Evolutionary conservation across 805 yeast genomes (phyloP).

Genomic region (Kodamaea lidongshanica): DNA sequence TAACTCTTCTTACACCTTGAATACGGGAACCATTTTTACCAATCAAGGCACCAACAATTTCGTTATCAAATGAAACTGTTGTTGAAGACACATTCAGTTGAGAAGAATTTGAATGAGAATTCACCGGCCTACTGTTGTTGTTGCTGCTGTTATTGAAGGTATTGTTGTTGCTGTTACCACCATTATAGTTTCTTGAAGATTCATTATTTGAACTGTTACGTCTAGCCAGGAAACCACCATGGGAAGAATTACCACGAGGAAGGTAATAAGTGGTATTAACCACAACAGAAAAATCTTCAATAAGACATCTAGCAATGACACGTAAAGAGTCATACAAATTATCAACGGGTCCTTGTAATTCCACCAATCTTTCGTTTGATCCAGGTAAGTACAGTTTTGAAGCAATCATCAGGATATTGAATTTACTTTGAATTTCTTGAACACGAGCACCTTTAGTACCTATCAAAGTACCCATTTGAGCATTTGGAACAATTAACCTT

Average conservation of each 20-base stretch:
- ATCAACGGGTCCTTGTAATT: conserved; percentile 72
- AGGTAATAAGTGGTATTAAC: conserved; percentile 59
- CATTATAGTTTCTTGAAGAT: too few relatives aligned
- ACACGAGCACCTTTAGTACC: conserved; percentile 80
- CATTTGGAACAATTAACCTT: conserved; percentile 72
- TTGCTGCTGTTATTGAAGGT: neutral
- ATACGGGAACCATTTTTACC: conserved; percentile 83
- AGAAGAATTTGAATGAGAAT: neutral
- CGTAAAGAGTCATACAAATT: conserved; percentile 52
- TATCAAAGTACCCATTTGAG: conserved; percentile 83
- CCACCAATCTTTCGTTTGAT: conserved; percentile 81
- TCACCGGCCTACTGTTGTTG: conserved; percentile 4
- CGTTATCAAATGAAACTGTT: conserved; percentile 51
- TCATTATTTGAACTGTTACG: too few relatives aligned
- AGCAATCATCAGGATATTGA: conserved; percentile 75
- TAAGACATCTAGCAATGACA: conserved; percentile 60
- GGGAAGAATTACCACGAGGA: conserved; percentile 32
- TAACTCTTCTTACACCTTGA: conserved; percentile 72
- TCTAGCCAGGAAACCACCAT: too few relatives aligned
- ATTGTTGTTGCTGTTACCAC: neutral
- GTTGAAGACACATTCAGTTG: conserved; percentile 1
- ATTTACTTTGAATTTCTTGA: conserved; percentile 66
- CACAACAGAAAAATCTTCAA: conserved; percentile 67
- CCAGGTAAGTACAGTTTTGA: conserved; percentile 76
- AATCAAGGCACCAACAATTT: conserved; percentile 82